Evolutionary conservation across 345 rosid species (phyloP).

Genomic region (Arabidopsis arenosa): DNA sequence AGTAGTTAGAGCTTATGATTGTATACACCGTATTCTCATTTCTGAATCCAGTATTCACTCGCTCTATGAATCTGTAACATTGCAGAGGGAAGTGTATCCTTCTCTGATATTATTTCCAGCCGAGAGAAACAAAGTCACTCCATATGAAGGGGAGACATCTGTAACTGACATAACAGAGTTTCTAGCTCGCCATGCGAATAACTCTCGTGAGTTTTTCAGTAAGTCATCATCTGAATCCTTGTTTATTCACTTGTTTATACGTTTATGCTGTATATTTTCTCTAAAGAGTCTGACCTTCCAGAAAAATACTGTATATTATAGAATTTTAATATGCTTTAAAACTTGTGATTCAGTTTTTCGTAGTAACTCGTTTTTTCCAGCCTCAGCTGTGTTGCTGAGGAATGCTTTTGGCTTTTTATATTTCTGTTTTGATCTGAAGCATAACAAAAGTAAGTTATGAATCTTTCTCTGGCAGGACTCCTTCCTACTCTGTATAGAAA

Average conservation of each 20-base stretch:
- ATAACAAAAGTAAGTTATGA: constrained; percentile 31
- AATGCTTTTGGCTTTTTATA: not conserved
- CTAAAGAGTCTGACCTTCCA: constrained; percentile 26
- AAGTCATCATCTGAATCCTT: constrained; percentile 46
- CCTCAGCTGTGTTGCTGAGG: not conserved
- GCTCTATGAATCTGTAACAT: constrained; percentile 13
- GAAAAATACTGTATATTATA: not conserved
- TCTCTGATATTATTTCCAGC: constrained; percentile 82
- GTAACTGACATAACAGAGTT: constrained; percentile 74
- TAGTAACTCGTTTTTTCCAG: not conserved
- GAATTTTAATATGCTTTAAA: constrained; percentile 9
- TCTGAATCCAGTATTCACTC: constrained; percentile 20
- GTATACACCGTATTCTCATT: not conserved
- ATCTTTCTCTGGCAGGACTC: constrained; percentile 53
- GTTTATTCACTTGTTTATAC: constrained; percentile 12
- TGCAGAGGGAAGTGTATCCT: constrained; percentile 93
- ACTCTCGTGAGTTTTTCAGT: constrained; percentile 55
- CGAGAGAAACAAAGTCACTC: constrained; percentile 56
- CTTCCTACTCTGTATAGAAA: constrained; percentile 49
- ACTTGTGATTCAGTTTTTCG: constrained; percentile 4
- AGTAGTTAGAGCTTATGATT: not conserved
- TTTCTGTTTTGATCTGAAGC: not conserved
- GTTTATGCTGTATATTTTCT: not conserved
- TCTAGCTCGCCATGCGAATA: constrained; percentile 66
- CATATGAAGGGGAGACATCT: constrained; percentile 71